phyloP scores from a whole-genome alignment of 208 protist genomes.

The Leishmania amazonensis region DNA sequence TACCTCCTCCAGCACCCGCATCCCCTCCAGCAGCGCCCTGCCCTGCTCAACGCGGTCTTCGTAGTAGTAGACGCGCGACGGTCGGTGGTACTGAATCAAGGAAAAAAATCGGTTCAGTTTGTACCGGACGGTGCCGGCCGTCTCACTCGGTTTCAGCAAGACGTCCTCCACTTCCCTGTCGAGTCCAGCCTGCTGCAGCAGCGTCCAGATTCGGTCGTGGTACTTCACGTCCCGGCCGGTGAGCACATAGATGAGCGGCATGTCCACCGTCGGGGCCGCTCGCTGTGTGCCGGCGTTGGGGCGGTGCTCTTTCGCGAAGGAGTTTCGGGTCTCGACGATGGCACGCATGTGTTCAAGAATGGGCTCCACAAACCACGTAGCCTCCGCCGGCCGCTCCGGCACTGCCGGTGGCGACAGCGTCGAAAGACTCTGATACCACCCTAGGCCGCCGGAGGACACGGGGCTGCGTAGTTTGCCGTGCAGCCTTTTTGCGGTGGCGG shows the following conservation, averaged over 20 bases:
- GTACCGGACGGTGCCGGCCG: constrained; percentile 65
- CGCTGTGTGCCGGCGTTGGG: background rate
- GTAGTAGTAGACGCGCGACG: constrained; percentile 73
- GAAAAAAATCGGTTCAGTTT: constrained; percentile 71
- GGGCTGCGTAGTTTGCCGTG: constrained; percentile 40
- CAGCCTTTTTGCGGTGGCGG: constrained; percentile 25
- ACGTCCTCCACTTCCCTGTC: constrained; percentile 46
- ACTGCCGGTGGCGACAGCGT: constrained; percentile 73
- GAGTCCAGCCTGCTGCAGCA: constrained; percentile 57
- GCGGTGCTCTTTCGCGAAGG: background rate
- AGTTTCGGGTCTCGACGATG: constrained; percentile 18
- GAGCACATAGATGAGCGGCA: constrained; percentile 57
- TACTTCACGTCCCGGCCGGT: constrained; percentile 77
- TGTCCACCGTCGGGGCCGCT: background rate
- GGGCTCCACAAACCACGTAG: constrained; percentile 30
- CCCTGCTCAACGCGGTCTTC: constrained; percentile 82
- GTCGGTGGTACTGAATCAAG: constrained; percentile 47
- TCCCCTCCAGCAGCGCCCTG: constrained; percentile 46
- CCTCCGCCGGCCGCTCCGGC: constrained; percentile 38
- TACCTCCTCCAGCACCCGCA: constrained; percentile 46
- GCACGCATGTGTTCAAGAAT: constrained; percentile 37
- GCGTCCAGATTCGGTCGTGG: constrained; percentile 49
- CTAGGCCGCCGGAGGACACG: constrained; percentile 51
- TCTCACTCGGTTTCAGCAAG: constrained; percentile 75
- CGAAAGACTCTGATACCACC: constrained; percentile 80